phyloP scores from a whole-genome alignment of 1,284 basidiomycete genomes.

The Blastosporella zonata region DNA sequence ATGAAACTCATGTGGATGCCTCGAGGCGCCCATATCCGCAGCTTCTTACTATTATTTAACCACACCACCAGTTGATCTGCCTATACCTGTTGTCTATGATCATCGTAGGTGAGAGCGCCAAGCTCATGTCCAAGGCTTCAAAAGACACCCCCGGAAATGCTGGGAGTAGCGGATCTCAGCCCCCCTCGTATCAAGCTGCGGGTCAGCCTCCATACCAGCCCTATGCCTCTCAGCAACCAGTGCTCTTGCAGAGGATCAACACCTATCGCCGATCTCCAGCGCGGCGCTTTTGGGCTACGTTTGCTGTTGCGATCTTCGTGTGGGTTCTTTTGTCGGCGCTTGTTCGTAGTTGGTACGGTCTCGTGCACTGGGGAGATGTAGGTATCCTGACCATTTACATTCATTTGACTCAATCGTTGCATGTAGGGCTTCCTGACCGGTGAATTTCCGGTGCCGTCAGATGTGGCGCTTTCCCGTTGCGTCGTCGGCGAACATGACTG shows the following conservation, averaged over 20 bases:
- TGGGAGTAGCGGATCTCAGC: conserved; percentile 6
- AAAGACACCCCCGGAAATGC: not conserved
- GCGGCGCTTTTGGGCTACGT: conserved; percentile 21
- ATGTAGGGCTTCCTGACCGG: conserved; percentile 14
- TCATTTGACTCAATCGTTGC: not conserved
- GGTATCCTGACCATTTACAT: not conserved
- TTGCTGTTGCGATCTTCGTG: conserved; percentile 19
- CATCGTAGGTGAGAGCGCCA: conserved; percentile 12
- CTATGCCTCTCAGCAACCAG: conserved; percentile 3
- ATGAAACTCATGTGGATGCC: not conserved
- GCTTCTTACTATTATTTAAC: not conserved
- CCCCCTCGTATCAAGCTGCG: conserved; percentile 16
- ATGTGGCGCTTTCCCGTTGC: conserved; percentile 18
- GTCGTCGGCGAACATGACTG: conserved; percentile 9
- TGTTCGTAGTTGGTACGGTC: conserved; percentile 16
- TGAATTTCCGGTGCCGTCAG: conserved; percentile 20
- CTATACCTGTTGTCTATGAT: conserved; percentile 10
- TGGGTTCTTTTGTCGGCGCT: conserved; percentile 20
- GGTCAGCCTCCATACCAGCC: conserved; percentile 10
- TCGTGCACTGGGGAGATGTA: conserved; percentile 15
- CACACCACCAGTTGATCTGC: not conserved
- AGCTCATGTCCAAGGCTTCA: conserved; percentile 9
- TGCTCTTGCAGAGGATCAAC: not conserved
- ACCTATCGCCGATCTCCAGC: conserved; percentile 16
- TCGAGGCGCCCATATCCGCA: conserved; percentile 1